Percentiles rank a stretch among this genome's conserved stretches.
Conservation (phyloP, 2,329 filamentous ascomycete species). For the Shiraia bambusicola region DNA sequence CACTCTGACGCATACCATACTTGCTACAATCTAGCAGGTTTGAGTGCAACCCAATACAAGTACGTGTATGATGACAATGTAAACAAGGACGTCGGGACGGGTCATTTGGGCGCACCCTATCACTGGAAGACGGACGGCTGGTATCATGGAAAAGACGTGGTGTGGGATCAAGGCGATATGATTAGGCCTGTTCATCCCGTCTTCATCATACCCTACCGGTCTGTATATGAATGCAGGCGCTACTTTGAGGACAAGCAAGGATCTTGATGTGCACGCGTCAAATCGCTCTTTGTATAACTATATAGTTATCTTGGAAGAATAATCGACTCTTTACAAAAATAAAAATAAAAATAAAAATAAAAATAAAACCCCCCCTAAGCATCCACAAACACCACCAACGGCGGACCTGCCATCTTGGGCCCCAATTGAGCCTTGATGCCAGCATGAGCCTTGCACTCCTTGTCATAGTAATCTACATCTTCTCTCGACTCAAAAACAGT, state of each 20-base stretch:
- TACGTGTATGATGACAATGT: constrained; percentile 51
- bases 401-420: constrained; percentile 28
- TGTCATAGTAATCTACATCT: constrained; percentile 72
- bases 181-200: constrained; percentile 76
- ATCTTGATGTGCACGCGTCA: constrained; percentile 51
- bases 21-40: constrained; percentile 83
- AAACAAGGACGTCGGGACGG: constrained; percentile 29
- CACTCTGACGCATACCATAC: constrained; percentile 87
- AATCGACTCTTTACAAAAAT: background rate
- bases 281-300: too few relatives aligned
- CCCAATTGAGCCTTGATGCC: constrained; percentile 48
- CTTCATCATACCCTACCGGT: constrained; percentile 76
- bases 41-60: constrained; percentile 77
- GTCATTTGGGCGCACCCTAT: constrained; percentile 44
- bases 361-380: too few relatives aligned
- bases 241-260: constrained; percentile 64
- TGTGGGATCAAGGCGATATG: constrained; percentile 69
- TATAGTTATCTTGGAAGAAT: too few relatives aligned
- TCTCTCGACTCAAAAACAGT: constrained; percentile 64
- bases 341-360: too few relatives aligned
- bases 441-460: constrained; percentile 57
- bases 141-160: constrained; percentile 55
- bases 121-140: constrained; percentile 49
- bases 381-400: constrained; percentile 37
- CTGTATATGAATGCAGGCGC: constrained; percentile 63